Evolutionary conservation across 2,329 filamentous ascomycete species (phyloP).

Genomic region (Thielaviopsis cerberus): DNA sequence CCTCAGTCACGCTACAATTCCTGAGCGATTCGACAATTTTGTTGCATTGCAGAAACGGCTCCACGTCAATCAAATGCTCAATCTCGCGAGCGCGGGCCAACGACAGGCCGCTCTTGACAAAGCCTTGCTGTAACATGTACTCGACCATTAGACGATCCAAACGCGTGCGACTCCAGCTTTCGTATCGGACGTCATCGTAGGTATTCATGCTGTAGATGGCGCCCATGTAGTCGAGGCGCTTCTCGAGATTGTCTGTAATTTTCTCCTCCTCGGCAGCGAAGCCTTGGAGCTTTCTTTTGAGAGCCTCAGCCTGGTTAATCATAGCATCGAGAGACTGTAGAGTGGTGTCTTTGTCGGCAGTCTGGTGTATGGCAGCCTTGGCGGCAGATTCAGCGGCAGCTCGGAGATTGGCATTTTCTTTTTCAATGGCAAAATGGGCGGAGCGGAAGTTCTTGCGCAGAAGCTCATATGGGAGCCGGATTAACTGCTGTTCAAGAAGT

Average conservation of each 20-base stretch:
- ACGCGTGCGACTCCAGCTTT: constrained; percentile 66
- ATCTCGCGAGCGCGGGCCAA: constrained; percentile 61
- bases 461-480: constrained; percentile 82
- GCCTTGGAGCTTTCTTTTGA: constrained; percentile 70
- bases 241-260: constrained; percentile 56
- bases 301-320: constrained; percentile 62
- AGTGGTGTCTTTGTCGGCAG: constrained; percentile 48
- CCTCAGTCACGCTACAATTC: constrained; percentile 54
- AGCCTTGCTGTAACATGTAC: constrained; percentile 72
- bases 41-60: constrained; percentile 70
- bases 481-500: constrained; percentile 75
- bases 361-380: constrained; percentile 45
- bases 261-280: constrained; percentile 63
- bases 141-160: constrained; percentile 80
- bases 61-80: constrained; percentile 66
- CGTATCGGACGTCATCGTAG: constrained; percentile 82
- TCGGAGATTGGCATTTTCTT: constrained; percentile 45
- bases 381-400: constrained; percentile 43
- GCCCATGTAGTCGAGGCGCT: constrained; percentile 62
- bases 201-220: constrained; percentile 63
- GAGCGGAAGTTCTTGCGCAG: constrained; percentile 87
- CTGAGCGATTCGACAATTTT: constrained; percentile 56
- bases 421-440: constrained; percentile 58
- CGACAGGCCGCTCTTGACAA: constrained; percentile 54
- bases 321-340: constrained; percentile 68